These are phyloP conservation scores for Aureobasidium namibiae DNA, from an alignment of 2,329 filamentous ascomycete species.

Conservation along the genomic window DNA sequence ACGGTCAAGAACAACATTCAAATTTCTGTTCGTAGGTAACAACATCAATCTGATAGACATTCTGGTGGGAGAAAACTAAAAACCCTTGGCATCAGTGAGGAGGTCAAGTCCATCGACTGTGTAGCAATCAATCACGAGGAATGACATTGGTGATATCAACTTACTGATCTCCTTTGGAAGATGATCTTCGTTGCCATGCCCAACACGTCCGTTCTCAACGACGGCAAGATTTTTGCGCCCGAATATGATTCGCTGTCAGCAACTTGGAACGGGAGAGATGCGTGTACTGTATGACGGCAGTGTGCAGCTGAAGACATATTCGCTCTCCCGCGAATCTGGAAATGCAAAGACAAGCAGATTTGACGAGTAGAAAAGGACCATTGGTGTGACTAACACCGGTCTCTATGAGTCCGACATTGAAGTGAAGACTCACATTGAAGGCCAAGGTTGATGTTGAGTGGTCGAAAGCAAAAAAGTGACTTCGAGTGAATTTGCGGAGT, in stretches of 20 bases:
- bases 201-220: neutral
- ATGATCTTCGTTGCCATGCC: neutral
- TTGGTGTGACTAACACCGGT: no score
- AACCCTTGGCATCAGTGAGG: neutral
- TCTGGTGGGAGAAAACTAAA: neutral
- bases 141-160: no score
- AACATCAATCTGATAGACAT: neutral
- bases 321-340: neutral
- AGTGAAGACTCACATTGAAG: neutral
- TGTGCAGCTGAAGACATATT: neutral
- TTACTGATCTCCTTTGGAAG: neutral
- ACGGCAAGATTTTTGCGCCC: neutral
- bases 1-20: neutral
- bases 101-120: neutral
- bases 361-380: neutral
- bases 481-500: neutral
- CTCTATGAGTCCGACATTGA: neutral
- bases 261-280: neutral
- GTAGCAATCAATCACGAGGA: no score
- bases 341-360: neutral
- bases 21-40: neutral
- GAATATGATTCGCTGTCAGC: neutral
- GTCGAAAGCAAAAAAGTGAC: neutral
- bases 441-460: neutral
- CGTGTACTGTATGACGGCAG: constrained; percentile 5